Evolutionary conservation across 257 asterid species (phyloP), one percentile per base, ranked within the genome.

Genomic region (Primulina tabacum): DNA sequence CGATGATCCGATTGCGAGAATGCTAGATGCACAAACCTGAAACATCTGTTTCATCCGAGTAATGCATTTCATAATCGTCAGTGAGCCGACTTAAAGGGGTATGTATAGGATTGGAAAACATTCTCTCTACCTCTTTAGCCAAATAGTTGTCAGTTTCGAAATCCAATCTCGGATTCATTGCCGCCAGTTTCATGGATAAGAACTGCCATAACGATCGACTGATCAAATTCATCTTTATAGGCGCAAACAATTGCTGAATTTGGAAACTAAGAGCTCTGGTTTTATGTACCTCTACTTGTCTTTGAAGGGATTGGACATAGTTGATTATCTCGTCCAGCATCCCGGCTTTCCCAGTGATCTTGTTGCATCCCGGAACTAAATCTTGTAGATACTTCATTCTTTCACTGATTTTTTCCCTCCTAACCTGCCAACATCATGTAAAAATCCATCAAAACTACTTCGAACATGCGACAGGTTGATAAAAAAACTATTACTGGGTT

Each of bases 301-400:
- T 83, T 78, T 92, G 98, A 65, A 92, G 97, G 43, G 96, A 90
- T 75, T 90, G 97, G 35, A 92, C 97, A 72, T 92, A 92, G 78
- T 92, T 92, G 80, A 92, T 92, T 2, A 90, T 92, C 75, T 92
- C 98, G 28, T 92, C 98, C 0, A 92, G 88, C 97, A 92, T 90
- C 62, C 97, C 95, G 37, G 97, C 97, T 81, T 90, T 92, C 62
- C 98, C 98, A 5, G 91, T 86, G 71, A 92, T 83, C 84, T 87
- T 88, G 62, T 87, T 85, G 84, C 98, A 92, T 30, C 98, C 98
- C 0, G 98, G 98, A 28, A 92, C 97, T 21, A 92, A 80, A 83
- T 87, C 96, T 75, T 92, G 98, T 66, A 92, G 79, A 69, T 79
- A 87, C 71, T 84, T 92, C 98, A 92, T 92, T 71, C 96, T 87